Evolutionary conservation across 805 yeast species (phyloP).

Genomic region (Saccharomycopsis fodiens): DNA sequence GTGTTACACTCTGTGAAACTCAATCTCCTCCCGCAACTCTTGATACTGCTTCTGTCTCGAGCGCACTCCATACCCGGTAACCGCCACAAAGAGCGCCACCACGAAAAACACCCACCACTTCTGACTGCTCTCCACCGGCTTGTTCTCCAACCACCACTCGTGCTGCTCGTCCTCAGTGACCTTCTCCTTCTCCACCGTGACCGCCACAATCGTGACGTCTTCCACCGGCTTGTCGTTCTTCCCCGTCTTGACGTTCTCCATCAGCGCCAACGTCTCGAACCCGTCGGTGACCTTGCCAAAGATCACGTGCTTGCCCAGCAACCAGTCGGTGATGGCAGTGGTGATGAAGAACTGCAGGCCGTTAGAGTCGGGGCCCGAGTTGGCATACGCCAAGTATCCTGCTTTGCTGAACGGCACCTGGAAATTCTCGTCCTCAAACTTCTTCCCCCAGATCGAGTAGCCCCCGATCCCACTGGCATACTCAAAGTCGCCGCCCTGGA

Average conservation of each 20-base stretch:
- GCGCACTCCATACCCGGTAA: slow-evolving; percentile 15
- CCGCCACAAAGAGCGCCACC: slow-evolving; percentile 12
- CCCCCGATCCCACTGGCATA: slow-evolving; percentile 67
- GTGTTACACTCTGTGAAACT: slow-evolving; percentile 18
- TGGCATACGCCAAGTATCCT: slow-evolving; percentile 67
- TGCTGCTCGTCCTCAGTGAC: slow-evolving; percentile 8
- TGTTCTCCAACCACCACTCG: slow-evolving; percentile 4
- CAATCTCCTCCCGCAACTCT: slow-evolving; percentile 17
- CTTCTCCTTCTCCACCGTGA: slow-evolving; percentile 4
- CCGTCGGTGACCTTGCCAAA: slow-evolving; percentile 75
- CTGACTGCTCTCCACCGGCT: slow-evolving; percentile 4
- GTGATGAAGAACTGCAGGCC: slow-evolving; percentile 70
- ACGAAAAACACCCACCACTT: slow-evolving; percentile 16
- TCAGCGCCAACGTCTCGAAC: slow-evolving; percentile 47
- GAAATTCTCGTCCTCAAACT: slow-evolving; percentile 73
- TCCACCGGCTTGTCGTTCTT: slow-evolving; percentile 34
- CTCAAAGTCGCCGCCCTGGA: slow-evolving; percentile 86
- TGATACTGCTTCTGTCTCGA: slow-evolving; percentile 14
- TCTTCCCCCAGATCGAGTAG: slow-evolving; percentile 65
- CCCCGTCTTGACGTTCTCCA: slow-evolving; percentile 50
- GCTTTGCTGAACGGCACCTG: slow-evolving; percentile 59
- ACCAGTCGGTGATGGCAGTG: slow-evolving; percentile 41
- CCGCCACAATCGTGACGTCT: slow-evolving; percentile 32
- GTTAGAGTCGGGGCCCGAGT: slow-evolving; percentile 58
- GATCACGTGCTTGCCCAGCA: slow-evolving; percentile 62